Percentiles rank a stretch among this genome's conserved stretches.
Evolutionary conservation across 1,284 basidiomycete genomes (phyloP).

Genomic region (Marasmius sp.): DNA sequence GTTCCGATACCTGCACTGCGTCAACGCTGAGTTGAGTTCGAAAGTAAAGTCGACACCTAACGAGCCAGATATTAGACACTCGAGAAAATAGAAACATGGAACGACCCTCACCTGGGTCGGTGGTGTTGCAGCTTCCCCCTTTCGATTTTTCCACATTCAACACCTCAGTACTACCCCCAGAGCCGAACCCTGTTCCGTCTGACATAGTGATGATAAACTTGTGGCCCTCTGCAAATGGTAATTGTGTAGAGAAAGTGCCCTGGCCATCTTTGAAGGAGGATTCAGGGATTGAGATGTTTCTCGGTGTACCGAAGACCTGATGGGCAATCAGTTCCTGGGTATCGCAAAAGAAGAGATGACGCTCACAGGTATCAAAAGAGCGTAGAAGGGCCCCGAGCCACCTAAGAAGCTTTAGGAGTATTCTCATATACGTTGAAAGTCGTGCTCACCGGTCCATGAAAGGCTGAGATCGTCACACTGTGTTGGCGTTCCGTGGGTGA

Average conservation of each 20-base stretch:
- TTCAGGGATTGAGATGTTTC: constrained; percentile 57
- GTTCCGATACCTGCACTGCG: constrained; percentile 61
- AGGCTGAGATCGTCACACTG: constrained; percentile 61
- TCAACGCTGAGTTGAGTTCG: constrained; percentile 48
- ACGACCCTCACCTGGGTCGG: constrained; percentile 34
- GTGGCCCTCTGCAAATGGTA: constrained; percentile 40
- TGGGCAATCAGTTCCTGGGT: constrained; percentile 3
- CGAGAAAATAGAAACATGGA: constrained; percentile 11
- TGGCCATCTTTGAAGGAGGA: constrained; percentile 51
- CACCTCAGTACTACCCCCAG: constrained; percentile 58
- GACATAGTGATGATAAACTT: constrained; percentile 66
- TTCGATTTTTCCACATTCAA: constrained; percentile 50
- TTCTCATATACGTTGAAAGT: constrained; percentile 7
- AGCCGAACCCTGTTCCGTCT: constrained; percentile 65
- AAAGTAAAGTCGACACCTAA: constrained; percentile 48
- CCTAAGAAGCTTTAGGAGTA: constrained; percentile 36
- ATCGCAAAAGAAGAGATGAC: background rate
- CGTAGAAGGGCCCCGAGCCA: constrained; percentile 59
- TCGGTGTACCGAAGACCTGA: constrained; percentile 45
- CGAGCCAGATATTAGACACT: background rate
- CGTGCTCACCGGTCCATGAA: constrained; percentile 59
- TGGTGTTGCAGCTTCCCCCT: constrained; percentile 54
- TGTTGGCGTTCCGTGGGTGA: constrained; percentile 47
- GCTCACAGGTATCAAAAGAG: constrained; percentile 61
- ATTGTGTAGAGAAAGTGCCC: constrained; percentile 51